Base-by-base conservation (phyloP, 2,329 filamentous ascomycete genomes). In the Claviceps cyperi region DNA sequence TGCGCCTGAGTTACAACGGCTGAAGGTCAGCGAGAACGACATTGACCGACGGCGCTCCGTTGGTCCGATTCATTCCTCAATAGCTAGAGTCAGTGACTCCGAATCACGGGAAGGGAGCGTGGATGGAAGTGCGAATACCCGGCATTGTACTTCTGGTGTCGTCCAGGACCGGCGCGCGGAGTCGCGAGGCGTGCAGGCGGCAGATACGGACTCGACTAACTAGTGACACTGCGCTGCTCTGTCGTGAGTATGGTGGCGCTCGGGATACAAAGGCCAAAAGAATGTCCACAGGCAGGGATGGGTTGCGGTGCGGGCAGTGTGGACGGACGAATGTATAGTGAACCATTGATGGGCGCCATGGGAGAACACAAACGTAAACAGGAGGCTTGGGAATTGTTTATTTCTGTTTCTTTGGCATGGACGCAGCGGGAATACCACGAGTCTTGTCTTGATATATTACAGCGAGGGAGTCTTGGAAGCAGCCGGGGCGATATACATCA, bases 171-270 rank as follows among this genome's bases (percentile, higher is more conserved):
- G 28, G 52, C 57, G 62, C 21, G 60, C 61, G 14, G 64, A 66
- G 49, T 66, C 64, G 28, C 63, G 64, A 0, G 56, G 66, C 19
- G 64, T 60, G 1, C 59, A 60, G 32, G 57, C 64, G 49, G 64
- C 64, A 49, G 64, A 62, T 47, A 54, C 54, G 5, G 61, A 62
- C 13, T 61, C 59, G 8, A 54, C 52, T 13, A 58, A 50, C 47
- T 52, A 52, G 49, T 51, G 41, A 52, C n/a, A n/a, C n/a, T 32
- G 9, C 28, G n/a, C 47, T 44, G 17, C 32, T 43, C 38, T 52
- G 50, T 38, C 49, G 51, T 5, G 52, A 38, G 47, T 52, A 51
- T 32, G 28, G 28, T 32, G 51, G 53, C n/a, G 46, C 51, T 13
- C 43, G 32, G 37, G 39, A 40, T 40, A 41, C 53, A n/a, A 36